Base-by-base conservation (phyloP, 1,284 basidiomycete genomes). In the Apiotrichum siamense region DNA sequence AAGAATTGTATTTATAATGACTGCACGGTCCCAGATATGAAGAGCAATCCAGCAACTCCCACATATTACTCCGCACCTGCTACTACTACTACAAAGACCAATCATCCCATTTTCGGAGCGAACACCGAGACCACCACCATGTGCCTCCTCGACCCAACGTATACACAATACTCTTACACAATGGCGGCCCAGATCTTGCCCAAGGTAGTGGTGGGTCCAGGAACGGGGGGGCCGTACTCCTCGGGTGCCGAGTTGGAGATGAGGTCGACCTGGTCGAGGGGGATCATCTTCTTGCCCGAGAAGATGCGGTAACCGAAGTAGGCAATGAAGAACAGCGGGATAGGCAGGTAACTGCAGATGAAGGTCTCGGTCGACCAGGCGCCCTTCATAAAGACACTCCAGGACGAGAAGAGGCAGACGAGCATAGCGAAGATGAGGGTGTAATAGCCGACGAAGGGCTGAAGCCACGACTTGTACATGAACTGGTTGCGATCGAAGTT, bases 381-480 rank as follows among this genome's bases (percentile, higher is more conserved):
- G n/a, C 49, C 55, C 25, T 50, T 40, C 24, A 54, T 42, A 47
- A 57, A 57, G 26, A 54, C 52, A 20, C 9, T 15, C 46, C 46
- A 57, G 12, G 33, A 18, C 27, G 41, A 33, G 44, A 47, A 49
- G 29, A 45, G 17, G 12, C 38, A 27, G 15, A 47, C 50, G 21
- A 54, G 47, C 15, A 55, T 24, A 17, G 47, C 59, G 50, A 64
- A 54, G 55, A 60, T 54, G 55, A 73, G 67, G 31, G 73, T 70
- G 52, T 71, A 67, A 47, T 57, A 69, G 42, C 69, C 73, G 17
- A 70, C 66, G 52, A 63, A 68, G 32, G 48, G 52, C 51, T 50
- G 86, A 67, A 88, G 81, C 21, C 85, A 46, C 81, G 24, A 85
- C 7, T 65, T 65, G 69, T 80, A 91, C 10, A 94, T 78, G 3